Conservation (phyloP, 306 rosid genomes). For the Inga oerstediana region DNA sequence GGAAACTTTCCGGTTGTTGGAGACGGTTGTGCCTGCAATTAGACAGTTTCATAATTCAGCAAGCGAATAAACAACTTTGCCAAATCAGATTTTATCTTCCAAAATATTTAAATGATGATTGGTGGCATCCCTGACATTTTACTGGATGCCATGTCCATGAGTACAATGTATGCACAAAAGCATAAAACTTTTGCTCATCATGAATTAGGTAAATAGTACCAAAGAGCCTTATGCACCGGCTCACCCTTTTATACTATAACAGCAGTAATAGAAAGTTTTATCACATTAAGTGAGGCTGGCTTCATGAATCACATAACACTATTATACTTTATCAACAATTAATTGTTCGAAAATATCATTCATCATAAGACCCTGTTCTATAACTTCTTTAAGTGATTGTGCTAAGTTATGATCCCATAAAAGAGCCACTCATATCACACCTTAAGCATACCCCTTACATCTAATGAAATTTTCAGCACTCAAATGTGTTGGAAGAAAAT, state of each 20-base stretch:
- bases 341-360: not conserved
- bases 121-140: not conserved
- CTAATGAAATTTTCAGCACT: not conserved
- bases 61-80: conserved; percentile 21
- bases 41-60: conserved; percentile 46
- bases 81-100: conserved; percentile 16
- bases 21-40: conserved; percentile 87
- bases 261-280: not conserved
- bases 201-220: not conserved
- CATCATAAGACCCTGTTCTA: not conserved
- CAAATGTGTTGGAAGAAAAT: not conserved
- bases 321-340: not conserved
- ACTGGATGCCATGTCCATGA: not conserved
- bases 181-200: not conserved
- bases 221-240: not conserved
- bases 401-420: conserved; percentile 11
- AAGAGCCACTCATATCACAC: not conserved
- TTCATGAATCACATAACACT: not conserved
- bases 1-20: conserved; percentile 92
- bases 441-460: not conserved
- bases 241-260: too few species aligned
- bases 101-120: conserved; percentile 8
- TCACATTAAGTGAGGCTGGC: not conserved
- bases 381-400: not conserved
- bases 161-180: conserved; percentile 4